Evolutionary conservation across 2,329 filamentous ascomycete species (phyloP).

Genomic region (Aaosphaeria arxii): DNA sequence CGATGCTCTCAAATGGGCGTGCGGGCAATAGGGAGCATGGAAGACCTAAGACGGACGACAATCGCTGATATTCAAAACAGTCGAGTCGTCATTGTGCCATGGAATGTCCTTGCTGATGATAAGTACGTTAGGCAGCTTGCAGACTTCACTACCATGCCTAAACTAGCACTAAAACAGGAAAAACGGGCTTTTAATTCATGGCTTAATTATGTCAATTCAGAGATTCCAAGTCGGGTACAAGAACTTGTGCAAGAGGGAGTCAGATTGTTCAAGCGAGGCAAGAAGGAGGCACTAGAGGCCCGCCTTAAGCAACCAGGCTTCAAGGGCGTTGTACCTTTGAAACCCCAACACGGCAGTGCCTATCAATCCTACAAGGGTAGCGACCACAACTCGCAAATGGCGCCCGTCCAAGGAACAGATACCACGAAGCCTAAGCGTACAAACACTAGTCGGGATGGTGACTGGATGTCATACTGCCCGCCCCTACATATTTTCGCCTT

Average conservation of each 20-base stretch:
- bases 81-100: slow-evolving; percentile 56
- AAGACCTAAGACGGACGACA: slow-evolving; percentile 40
- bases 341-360: slow-evolving; percentile 31
- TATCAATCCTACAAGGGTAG: slow-evolving; percentile 28
- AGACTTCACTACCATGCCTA: slow-evolving; percentile 48
- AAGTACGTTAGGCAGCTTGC: slow-evolving; percentile 52
- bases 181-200: slow-evolving; percentile 55
- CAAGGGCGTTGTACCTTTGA: slow-evolving; percentile 37
- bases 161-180: slow-evolving; percentile 24
- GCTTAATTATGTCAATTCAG: slow-evolving; percentile 45
- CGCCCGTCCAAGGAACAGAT: slow-evolving; percentile 2
- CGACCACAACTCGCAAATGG: slow-evolving; percentile 6
- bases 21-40: slow-evolving; percentile 41
- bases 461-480: slow-evolving; percentile 30
- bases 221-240: slow-evolving; percentile 43
- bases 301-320: slow-evolving; percentile 33
- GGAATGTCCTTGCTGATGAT: slow-evolving; percentile 45
- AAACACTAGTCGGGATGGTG: neutral
- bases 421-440: too few species aligned
- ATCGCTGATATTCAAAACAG: slow-evolving; percentile 48
- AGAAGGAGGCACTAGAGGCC: slow-evolving; percentile 16
- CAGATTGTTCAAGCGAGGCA: slow-evolving; percentile 22
- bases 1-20: slow-evolving; percentile 46
- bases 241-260: slow-evolving; percentile 31
- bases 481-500: slow-evolving; percentile 61